Conservation (phyloP, 495 filamentous ascomycete species). For the Talaromyces thailandensis region DNA sequence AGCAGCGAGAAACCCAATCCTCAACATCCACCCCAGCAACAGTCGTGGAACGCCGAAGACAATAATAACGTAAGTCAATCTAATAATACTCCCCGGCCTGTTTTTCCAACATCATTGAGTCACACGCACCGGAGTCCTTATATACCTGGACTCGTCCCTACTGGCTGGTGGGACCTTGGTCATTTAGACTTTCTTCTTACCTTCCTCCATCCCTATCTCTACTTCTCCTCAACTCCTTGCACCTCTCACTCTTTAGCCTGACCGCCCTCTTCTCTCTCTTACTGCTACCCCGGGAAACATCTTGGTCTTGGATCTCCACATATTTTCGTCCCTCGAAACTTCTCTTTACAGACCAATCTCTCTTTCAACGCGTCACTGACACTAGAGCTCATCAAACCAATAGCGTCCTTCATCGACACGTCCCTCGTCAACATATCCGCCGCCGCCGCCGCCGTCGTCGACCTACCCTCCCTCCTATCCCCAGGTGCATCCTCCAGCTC, state of each 20-base stretch:
- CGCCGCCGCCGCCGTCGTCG: not conserved
- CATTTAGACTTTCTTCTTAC: conserved; percentile 1
- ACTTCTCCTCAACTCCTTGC: not conserved
- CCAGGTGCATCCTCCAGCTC: conserved; percentile 30
- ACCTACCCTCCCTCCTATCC: conserved; percentile 21
- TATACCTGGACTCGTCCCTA: not conserved
- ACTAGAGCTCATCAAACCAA: not conserved
- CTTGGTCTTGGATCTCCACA: not conserved
- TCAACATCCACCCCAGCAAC: not conserved
- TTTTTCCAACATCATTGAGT: not conserved
- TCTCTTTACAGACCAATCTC: not conserved
- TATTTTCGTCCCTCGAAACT: not conserved
- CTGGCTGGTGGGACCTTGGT: conserved; percentile 1
- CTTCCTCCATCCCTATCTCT: not conserved
- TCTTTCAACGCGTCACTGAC: not conserved
- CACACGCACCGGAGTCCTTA: conserved; percentile 1
- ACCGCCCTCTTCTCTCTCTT: not conserved
- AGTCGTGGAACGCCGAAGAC: conserved; percentile 3
- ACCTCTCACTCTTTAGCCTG: not conserved
- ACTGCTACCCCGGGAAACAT: not conserved
- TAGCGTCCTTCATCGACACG: conserved; percentile 7
- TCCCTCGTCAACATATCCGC: conserved; percentile 2
- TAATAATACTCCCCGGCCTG: not conserved
- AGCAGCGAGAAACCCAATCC: not conserved
- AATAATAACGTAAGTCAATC: conserved; percentile 5